Base-by-base conservation (phyloP, 345 rosid species). In the Lepidium africanum region DNA sequence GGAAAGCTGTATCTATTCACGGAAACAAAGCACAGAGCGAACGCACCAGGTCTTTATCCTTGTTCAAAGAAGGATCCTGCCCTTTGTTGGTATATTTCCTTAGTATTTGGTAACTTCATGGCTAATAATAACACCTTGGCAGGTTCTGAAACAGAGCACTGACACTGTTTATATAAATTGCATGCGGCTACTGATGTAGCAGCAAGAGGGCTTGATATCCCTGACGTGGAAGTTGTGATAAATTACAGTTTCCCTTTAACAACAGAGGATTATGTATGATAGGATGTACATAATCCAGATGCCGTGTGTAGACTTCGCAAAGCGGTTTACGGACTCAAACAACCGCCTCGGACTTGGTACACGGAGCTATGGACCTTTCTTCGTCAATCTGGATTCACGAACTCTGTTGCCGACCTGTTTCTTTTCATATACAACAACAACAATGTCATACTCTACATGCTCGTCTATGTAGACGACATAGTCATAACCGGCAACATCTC, bases 131-230 rank as follows among this genome's bases (percentile, higher is more conserved):
- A 10, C 2, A 60, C 30, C 6, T 23, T 75, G 27, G 70, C 47
- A 67, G 7, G 46, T 54, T 73, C 4, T 21, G 25, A 25, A 63
- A 67, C 71, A 54, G 73, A 62, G 37, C 10, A 40, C 55, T 71
- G 30, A 54, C 21, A 36, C 25, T 40, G 47, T 62, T 30, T 17
- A 21, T 3, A 17, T 10, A 15, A 41, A 23, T 47, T 67, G 66
- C 72, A 94, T 91, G 95, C 91, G 70, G 99, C 97, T n/a, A 94
- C 97, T 56, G 99, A 94, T 71, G 97, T 94, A 50, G 97, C 99
- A 63, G 97, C 96, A 35, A 80, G 99, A 69, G 99, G 99, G 62
- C 73, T 94, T 68, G 96, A 94, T 81, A 85, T 94, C 78, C 97
- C 96, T 0, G 95, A 91, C 33, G 97, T 94, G 76, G 99, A 91